Evolutionary conservation across 1,139 yeast species (phyloP).

Genomic region (Wickerhamomyces sp.): DNA sequence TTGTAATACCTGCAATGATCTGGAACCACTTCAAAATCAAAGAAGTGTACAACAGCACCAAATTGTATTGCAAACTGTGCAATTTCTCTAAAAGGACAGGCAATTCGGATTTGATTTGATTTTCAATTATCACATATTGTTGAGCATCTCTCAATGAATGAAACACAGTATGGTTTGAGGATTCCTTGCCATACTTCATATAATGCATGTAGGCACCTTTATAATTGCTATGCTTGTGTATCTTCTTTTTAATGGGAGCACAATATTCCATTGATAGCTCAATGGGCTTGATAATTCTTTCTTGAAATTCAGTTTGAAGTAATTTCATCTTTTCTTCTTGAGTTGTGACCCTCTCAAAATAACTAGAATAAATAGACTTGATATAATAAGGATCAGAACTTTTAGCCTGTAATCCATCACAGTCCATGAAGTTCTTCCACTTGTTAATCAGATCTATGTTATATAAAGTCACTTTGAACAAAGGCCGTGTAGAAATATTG

Average conservation of each 20-base stretch:
- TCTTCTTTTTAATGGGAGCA: constrained; percentile 19
- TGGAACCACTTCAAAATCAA: constrained; percentile 26
- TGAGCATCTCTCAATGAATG: constrained; percentile 16
- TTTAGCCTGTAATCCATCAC: constrained; percentile 9
- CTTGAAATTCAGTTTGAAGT: constrained; percentile 23
- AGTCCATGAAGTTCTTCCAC: constrained; percentile 21
- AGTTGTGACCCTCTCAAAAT: constrained; percentile 14
- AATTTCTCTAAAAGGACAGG: constrained; percentile 25
- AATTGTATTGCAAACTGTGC: constrained; percentile 14
- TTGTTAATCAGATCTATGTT: constrained; percentile 10
- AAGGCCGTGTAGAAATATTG: constrained; percentile 6
- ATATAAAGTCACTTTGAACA: constrained; percentile 8
- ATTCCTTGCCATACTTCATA: constrained; percentile 25
- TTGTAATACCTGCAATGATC: constrained; percentile 26
- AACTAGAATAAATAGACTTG: constrained; percentile 28
- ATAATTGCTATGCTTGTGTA: constrained; percentile 27
- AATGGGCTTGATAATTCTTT: constrained; percentile 25
- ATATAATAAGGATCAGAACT: constrained; percentile 20
- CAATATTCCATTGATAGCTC: constrained; percentile 22
- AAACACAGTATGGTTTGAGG: constrained; percentile 25
- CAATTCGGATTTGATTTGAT: constrained; percentile 26
- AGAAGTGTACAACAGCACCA: constrained; percentile 22
- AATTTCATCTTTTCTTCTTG: constrained; percentile 20
- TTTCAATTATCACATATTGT: constrained; percentile 24
- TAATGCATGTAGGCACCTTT: constrained; percentile 30